These are phyloP conservation scores for Fusarium proliferatum DNA, from an alignment of 2,329 filamentous ascomycete genomes.

Conservation along the genomic window DNA sequence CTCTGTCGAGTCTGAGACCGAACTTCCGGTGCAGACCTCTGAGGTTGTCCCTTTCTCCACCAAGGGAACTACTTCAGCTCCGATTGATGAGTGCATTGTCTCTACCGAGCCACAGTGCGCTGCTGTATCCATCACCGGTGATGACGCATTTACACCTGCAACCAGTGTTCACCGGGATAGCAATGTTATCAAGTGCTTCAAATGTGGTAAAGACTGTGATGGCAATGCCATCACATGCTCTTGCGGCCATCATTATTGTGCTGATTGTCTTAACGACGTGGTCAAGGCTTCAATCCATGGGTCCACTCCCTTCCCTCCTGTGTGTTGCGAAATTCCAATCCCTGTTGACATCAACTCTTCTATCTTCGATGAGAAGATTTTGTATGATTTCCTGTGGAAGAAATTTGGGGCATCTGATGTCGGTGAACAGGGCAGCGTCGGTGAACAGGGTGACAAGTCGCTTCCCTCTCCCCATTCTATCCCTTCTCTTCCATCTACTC, in stretches of 20 bases:
- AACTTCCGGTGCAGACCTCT: not conserved
- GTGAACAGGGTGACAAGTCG: not conserved
- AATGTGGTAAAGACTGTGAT: not conserved
- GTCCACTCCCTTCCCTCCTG: not conserved
- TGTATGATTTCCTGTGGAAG: not conserved
- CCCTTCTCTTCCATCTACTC: not conserved
- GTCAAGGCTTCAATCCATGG: slow-evolving; percentile 5
- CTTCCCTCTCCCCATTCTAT: not conserved
- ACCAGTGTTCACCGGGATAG: not conserved
- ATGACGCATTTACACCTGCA: not conserved
- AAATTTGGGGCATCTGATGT: not conserved
- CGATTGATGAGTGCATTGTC: not conserved
- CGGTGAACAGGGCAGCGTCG: not conserved
- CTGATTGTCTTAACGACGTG: not conserved
- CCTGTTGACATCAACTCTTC: slow-evolving; percentile 4
- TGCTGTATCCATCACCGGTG: not conserved
- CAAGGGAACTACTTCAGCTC: too few relatives aligned
- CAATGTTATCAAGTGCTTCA: not conserved
- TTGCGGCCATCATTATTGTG: slow-evolving; percentile 15
- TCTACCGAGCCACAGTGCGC: not conserved
- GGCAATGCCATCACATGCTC: not conserved
- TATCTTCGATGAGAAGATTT: not conserved
- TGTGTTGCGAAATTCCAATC: not conserved
- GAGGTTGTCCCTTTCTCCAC: too few relatives aligned
- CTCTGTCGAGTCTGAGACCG: not conserved